Evolutionary conservation across 257 asterid genomes (phyloP), one percentile per base, ranked within the genome.

Genomic region (Marsdenia floribunda): DNA sequence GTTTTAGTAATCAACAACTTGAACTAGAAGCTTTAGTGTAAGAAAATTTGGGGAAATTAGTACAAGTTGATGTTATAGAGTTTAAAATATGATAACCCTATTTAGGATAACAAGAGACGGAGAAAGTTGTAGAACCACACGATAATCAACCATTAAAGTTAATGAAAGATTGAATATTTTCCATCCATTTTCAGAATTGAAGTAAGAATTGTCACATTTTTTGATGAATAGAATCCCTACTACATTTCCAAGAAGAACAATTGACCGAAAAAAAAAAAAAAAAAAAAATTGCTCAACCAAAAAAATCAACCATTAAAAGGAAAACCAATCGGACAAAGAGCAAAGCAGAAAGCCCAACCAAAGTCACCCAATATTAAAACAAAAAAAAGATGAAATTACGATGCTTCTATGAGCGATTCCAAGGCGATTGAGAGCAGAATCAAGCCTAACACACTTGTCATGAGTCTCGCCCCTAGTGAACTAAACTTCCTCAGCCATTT

Each of bases 391-490:
- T 44, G 49, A 6, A 67, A 70, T 76, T 72, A 79, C 83, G 76
- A 79, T 77, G 69, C 76, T 70, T 9, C 77, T 72, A 47, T 79
- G 83, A 50, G 81, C 69, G 53, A 82, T 79, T 21, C 77, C 79
- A 33, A 73, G 63, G 18, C 61, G 68, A 64, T 66, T 76, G 10
- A 76, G 73, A 24, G 81, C 79, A 26, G 81, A 79, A 70, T 81
- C 86, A 44, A 79, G 80, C 59, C 71, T 73, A 68, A 69, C 37
- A 67, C 81, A 79, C 50, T 81, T 73, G 11, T 44, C 69, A 47
- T 50, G 75, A 18, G 86, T 82, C 54, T 82, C 52, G 5, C 55
- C 76, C 86, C 86, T 76, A 6, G 83, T 79, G 78, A 72, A 82
- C 9, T 5, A 1, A 29, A 29, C 1, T 29, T 29, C 33, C 33